Evolutionary conservation across 169 alveolate genomes (phyloP).

Genomic region (Plasmodium inui): DNA sequence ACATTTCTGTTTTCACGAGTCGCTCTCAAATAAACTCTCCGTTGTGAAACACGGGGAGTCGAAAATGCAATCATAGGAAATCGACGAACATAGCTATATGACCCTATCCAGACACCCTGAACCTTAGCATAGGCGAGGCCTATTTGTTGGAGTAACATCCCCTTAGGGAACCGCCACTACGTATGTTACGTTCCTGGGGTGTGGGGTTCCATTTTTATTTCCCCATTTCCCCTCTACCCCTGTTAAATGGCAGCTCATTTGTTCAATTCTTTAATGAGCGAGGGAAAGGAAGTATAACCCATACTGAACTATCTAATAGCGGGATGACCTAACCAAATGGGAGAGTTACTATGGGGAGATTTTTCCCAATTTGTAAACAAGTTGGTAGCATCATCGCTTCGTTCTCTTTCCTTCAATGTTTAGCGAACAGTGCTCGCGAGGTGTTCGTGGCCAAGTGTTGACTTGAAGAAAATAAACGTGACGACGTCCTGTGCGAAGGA

Average conservation of each 20-base stretch:
- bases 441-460: background rate
- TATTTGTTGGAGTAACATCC: background rate
- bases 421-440: background rate
- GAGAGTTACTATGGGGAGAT: background rate
- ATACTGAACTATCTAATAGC: background rate
- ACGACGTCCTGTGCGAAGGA: background rate
- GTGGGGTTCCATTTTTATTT: background rate
- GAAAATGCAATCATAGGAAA: too few relatives aligned
- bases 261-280: background rate
- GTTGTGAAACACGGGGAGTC: too few relatives aligned
- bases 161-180: background rate
- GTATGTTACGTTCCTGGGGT: background rate
- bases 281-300: background rate
- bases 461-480: background rate
- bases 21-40: too few relatives aligned
- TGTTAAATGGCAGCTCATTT: background rate
- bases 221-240: background rate
- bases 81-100: too few relatives aligned
- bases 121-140: background rate
- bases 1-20: too few relatives aligned
- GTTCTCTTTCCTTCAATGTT: background rate
- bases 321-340: background rate
- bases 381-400: background rate
- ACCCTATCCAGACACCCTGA: background rate
- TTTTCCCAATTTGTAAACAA: background rate